Evolutionary conservation across 148 eudicot species (phyloP), one percentile per base, ranked within the genome.

Genomic region (Spergularia marina): DNA sequence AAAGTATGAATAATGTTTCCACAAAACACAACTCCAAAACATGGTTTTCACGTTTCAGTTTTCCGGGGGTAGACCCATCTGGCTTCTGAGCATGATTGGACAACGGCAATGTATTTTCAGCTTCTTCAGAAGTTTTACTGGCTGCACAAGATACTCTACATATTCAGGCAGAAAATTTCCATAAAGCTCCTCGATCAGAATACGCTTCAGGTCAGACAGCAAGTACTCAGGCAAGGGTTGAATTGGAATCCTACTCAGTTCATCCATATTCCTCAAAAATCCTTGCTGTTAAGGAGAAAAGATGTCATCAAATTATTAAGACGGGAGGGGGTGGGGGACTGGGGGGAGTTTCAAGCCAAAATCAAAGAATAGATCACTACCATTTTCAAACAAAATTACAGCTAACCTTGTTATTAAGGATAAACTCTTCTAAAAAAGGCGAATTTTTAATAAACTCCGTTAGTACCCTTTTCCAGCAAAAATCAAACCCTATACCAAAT

Each of bases 351-450:
- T 30, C 2, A 30, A 30, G 36, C 36, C 36, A 30, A 55, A 69
- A 59, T 15, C 30, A 44, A 8, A 44, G 49, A 44, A 44, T 44
- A 44, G 8, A 44, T 5, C 49, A 44, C 49, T 9, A 44, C 49
- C 49, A 44, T 44, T 44, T 44, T 9, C 8, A 44, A 54, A 56
- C 54, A 16, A 39, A 65, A 6, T 62, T 69, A 21, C 51, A n/a
- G 41, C 75, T 75, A 47, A 80, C 82, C 82, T 80, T 70, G 49
- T 75, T 75, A 58, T 75, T 63, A 12, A 80, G 72, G 16, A 53
- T 70, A 54, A 71, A 47, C 44, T 30, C 67, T 23, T 75, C 53
- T 12, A 80, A 53, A 53, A 40, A 8, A 17, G 78, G 14, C 12
- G 78, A 74, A 72, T 21, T 55, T 75, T 80, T 64, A 64, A 80